Evolutionary conservation across 179 eudicot genomes (phyloP).

Genomic region (Heliamphora pulchella): DNA sequence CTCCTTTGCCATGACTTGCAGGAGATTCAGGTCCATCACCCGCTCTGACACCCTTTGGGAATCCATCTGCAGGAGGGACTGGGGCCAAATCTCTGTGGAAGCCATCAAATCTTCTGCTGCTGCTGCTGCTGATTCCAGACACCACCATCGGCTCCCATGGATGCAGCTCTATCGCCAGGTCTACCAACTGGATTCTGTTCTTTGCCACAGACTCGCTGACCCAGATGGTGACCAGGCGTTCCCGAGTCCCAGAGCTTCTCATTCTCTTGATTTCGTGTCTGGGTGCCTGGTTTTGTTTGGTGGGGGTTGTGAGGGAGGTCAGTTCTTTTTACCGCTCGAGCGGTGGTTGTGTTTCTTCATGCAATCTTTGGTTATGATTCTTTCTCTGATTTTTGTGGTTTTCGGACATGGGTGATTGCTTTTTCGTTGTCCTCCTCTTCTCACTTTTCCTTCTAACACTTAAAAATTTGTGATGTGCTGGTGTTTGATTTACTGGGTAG

Average conservation of each 20-base stretch:
- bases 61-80: conserved; percentile 69
- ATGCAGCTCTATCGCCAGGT: conserved; percentile 57
- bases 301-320: conserved; percentile 95
- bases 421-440: neutral
- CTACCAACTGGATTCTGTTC: conserved; percentile 44
- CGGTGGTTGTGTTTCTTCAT: conserved; percentile 11
- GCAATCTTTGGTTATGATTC: neutral
- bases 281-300: conserved; percentile 84
- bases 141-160: conserved; percentile 36
- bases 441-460: neutral
- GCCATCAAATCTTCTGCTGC: conserved; percentile 27
- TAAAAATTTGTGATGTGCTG: neutral
- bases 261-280: conserved; percentile 63
- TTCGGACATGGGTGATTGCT: neutral
- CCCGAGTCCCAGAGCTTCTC: conserved; percentile 89
- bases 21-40: conserved; percentile 40
- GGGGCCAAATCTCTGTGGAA: conserved; percentile 57
- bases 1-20: conserved; percentile 69
- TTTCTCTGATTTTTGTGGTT: neutral
- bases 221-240: conserved; percentile 28
- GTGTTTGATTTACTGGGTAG: conserved; percentile 9
- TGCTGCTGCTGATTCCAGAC: conserved; percentile 1
- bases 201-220: conserved; percentile 42
- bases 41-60: conserved; percentile 75
- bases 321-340: conserved; percentile 23